Evolutionary conservation across 495 filamentous ascomycete genomes (phyloP).

Genomic region (Lepraria neglecta): DNA sequence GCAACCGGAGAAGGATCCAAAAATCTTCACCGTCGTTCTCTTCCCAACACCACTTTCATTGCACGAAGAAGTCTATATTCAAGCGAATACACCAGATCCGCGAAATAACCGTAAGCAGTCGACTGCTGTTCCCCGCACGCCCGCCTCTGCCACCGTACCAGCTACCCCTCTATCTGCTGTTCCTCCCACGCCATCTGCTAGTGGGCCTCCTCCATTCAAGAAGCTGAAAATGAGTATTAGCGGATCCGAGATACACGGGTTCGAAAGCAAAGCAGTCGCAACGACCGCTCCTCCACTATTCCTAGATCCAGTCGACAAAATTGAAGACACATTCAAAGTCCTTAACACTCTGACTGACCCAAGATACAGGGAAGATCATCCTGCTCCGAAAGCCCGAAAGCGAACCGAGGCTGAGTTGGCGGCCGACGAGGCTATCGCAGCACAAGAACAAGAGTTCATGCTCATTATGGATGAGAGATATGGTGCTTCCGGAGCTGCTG

Average conservation of each 20-base stretch:
- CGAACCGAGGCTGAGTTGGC: slow-evolving; percentile 89
- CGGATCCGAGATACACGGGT: slow-evolving; percentile 59
- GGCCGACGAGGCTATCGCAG: slow-evolving; percentile 84
- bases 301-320: slow-evolving; percentile 63
- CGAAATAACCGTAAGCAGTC: slow-evolving; percentile 41
- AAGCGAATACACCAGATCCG: slow-evolving; percentile 63
- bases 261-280: slow-evolving; percentile 64
- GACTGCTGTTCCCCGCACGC: slow-evolving; percentile 41
- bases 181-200: slow-evolving; percentile 49
- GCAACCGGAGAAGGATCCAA: slow-evolving; percentile 47
- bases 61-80: slow-evolving; percentile 65
- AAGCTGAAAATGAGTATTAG: slow-evolving; percentile 74
- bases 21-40: slow-evolving; percentile 71
- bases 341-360: slow-evolving; percentile 67
- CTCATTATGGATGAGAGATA: slow-evolving; percentile 86
- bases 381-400: slow-evolving; percentile 83
- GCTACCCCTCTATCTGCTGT: slow-evolving; percentile 59
- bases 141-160: slow-evolving; percentile 47
- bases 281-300: slow-evolving; percentile 67
- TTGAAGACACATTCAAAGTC: slow-evolving; percentile 59
- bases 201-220: slow-evolving; percentile 55
- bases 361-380: slow-evolving; percentile 65
- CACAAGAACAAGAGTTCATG: slow-evolving; percentile 84
- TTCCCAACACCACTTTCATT: slow-evolving; percentile 73
- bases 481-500: slow-evolving; percentile 52